Base-by-base conservation (phyloP, 176 grass and related monocot genomes). In the Oryza nivara region DNA sequence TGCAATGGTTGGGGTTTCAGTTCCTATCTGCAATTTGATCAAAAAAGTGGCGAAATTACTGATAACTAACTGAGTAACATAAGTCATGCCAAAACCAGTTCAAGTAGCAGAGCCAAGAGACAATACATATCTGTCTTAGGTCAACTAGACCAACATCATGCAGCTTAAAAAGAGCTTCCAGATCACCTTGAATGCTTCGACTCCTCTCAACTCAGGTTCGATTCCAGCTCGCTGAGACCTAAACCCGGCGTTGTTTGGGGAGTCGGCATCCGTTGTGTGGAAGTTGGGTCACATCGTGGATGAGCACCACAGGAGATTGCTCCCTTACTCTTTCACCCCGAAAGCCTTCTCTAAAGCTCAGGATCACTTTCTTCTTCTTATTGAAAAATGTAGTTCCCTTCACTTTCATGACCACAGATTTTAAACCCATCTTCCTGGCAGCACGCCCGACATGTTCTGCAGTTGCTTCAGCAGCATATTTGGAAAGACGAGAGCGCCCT, bases 321-420 rank as follows among this genome's bases (percentile, higher is more conserved):
- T 61, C 85, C 16, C 87, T 52, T 68, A 88, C 80, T 74, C 87
- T 66, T 79, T 88, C 87, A n/a, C 81, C 87, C 34, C 56, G 68
- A 66, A 88, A 88, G 80, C 87, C 87, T 80, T 84, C 68, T 73
- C 74, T 84, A 17, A 28, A 88, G 56, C 87, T 28, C 67, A 79
- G 84, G 48, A 88, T 88, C 77, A 81, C 69, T 54, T 80, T 87
- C 84, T 74, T 80, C 68, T 72, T 87, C 54, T 58, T 58, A 3
- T 5, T 58, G 54, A 58, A 58, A 58, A 58, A 58, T 58, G 54
- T 1, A 20, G 54, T 17, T 58, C 54, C 54, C 20, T 58, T 58
- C 54, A 58, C 54, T 20, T 58, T 58, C 54, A 58, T 58, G 54
- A 58, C 6, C 6, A 58, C 17, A 3, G 69, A 87, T 48, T 15